Evolutionary conservation across 192 early-diverging fungal genomes (phyloP).

Genomic region (Rhizophagus sp.): DNA sequence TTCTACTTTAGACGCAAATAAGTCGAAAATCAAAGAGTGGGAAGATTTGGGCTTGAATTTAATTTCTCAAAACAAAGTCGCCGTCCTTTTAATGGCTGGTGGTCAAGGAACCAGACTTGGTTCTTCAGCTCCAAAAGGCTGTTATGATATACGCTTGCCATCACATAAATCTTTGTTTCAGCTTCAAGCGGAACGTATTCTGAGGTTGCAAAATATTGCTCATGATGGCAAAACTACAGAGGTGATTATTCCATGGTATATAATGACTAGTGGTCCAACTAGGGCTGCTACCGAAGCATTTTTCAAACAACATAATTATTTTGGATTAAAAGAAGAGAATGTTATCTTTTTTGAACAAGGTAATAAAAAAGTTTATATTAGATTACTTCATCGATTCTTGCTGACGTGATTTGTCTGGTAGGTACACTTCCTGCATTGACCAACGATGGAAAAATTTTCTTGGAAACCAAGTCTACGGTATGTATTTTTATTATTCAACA

Average conservation of each 20-base stretch:
- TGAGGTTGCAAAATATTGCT: conserved; percentile 74
- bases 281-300: conserved; percentile 71
- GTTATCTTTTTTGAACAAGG: conserved; percentile 97
- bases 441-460: conserved; percentile 89
- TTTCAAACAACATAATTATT: conserved; percentile 83
- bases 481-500: conserved; percentile 77
- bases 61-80: conserved; percentile 89
- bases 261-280: conserved; percentile 98
- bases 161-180: conserved; percentile 89
- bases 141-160: conserved; percentile 92
- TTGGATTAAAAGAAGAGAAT: conserved; percentile 83
- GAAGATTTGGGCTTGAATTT: conserved; percentile 68
- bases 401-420: conserved; percentile 16
- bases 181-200: conserved; percentile 93
- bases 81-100: conserved; percentile 91
- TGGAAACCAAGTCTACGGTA: conserved; percentile 52
- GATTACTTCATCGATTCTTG: neutral
- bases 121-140: conserved; percentile 86
- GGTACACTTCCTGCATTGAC: conserved; percentile 92
- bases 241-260: conserved; percentile 93
- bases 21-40: conserved; percentile 66
- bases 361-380: conserved; percentile 23
- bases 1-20: conserved; percentile 57
- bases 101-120: conserved; percentile 87
- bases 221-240: conserved; percentile 41